Conservation (phyloP, 2,329 filamentous ascomycete genomes). For the Ophiocordyceps camponoti-leonardi region DNA sequence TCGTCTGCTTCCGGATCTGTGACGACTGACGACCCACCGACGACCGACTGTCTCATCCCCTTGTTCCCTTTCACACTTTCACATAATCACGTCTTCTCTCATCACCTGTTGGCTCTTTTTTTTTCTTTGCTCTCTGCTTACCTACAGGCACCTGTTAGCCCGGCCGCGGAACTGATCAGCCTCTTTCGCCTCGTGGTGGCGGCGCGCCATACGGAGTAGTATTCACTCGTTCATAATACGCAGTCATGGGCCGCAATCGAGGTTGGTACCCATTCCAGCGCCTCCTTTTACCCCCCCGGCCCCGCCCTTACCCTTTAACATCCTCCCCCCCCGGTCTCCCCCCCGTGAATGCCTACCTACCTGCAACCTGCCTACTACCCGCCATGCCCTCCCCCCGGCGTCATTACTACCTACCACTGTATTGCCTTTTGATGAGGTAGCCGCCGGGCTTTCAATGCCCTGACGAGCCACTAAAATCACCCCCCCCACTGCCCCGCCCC, state of each 20-base stretch:
- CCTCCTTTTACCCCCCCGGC: not conserved
- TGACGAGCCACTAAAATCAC: constrained; percentile 1
- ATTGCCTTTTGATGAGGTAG: not conserved
- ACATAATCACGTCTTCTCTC: not conserved
- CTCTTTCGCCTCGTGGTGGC: not conserved
- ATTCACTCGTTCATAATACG: not conserved
- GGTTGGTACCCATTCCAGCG: constrained; percentile 22
- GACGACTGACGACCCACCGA: not conserved
- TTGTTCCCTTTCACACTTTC: not conserved
- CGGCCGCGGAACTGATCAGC: not conserved
- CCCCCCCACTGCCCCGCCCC: not conserved
- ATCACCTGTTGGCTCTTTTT: not conserved
- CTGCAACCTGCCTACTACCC: no score
- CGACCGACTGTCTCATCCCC: not conserved
- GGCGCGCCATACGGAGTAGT: not conserved
- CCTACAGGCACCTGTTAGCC: not conserved
- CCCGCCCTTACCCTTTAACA: not conserved
- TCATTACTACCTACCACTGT: not conserved
- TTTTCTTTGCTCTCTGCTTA: not conserved
- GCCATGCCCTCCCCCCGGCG: not conserved
- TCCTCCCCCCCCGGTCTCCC: not conserved
- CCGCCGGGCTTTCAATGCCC: not conserved
- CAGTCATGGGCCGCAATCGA: constrained; percentile 35
- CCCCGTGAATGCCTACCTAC: not conserved
- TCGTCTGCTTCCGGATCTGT: not conserved